Conservation (phyloP, 2,329 filamentous ascomycete species). For the Aschersonia sp. region DNA sequence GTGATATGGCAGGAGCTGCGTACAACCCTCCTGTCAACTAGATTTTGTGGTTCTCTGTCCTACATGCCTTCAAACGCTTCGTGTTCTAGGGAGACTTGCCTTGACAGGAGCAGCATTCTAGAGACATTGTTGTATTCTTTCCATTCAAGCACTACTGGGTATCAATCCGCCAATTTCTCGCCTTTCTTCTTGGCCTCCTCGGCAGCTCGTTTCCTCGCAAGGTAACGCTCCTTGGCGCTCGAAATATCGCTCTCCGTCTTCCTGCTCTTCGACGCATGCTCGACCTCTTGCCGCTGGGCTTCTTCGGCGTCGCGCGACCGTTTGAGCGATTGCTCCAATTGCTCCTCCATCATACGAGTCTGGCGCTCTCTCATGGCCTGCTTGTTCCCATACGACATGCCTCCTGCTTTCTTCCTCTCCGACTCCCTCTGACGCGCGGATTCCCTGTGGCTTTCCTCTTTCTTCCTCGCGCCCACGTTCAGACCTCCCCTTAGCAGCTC, state of each 20-base stretch:
- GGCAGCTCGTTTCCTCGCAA: slow-evolving; percentile 61
- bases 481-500: slow-evolving; percentile 63
- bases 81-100: no score
- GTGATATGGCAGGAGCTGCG: no score
- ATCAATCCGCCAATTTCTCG: slow-evolving; percentile 10
- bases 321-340: slow-evolving; percentile 61
- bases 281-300: slow-evolving; percentile 46
- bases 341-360: slow-evolving; percentile 64
- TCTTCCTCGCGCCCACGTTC: slow-evolving; percentile 55
- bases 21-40: no score
- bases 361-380: slow-evolving; percentile 62
- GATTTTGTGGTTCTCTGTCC: no score
- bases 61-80: no score
- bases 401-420: slow-evolving; percentile 23
- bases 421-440: slow-evolving; percentile 10
- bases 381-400: slow-evolving; percentile 32
- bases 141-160: not conserved
- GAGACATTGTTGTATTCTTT: no score
- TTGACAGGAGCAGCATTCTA: no score
- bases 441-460: slow-evolving; percentile 21
- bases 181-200: slow-evolving; percentile 51
- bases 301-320: slow-evolving; percentile 54
- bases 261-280: slow-evolving; percentile 56
- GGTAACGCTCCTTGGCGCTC: slow-evolving; percentile 65
- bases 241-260: slow-evolving; percentile 67